A percentile compares a stretch with the other conserved stretches of the same genome.
phyloP scores from a whole-genome alignment of 345 rosid species.

The Citrus medica region DNA sequence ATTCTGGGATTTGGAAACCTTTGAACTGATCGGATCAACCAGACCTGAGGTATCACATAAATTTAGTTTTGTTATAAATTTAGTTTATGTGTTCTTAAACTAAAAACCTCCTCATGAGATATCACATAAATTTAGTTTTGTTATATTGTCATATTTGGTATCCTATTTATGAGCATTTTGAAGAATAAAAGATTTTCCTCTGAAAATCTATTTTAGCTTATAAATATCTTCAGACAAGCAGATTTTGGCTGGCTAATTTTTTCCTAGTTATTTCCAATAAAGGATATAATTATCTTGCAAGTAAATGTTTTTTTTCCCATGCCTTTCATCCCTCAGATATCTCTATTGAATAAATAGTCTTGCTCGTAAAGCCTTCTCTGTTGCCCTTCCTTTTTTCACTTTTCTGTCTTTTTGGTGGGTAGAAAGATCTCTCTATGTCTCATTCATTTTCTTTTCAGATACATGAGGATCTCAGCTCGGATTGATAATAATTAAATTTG shows the following conservation, averaged over 20 bases:
- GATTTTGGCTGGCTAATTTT: neutral
- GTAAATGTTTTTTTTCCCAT: neutral
- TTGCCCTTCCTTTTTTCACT: neutral
- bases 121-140: neutral
- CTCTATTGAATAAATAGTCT: neutral
- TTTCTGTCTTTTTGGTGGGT: neutral
- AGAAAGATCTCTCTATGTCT: neutral
- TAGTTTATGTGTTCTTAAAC: constrained; percentile 3
- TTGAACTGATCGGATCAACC: constrained; percentile 90
- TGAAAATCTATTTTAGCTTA: neutral
- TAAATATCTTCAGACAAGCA: neutral
- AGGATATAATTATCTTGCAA: neutral
- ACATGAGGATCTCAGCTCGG: neutral
- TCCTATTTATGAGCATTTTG: neutral
- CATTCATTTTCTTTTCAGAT: neutral
- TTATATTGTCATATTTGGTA: neutral
- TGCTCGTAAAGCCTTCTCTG: neutral
- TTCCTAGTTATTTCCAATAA: neutral
- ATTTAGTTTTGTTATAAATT: too few species aligned
- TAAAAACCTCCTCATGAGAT: neutral
- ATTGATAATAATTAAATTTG: neutral
- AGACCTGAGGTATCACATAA: constrained; percentile 76
- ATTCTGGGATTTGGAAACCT: constrained; percentile 99
- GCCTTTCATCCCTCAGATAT: neutral
- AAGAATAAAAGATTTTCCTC: neutral